Conservation (phyloP, 2,329 filamentous ascomycete species). For the Fusarium sarcochroum region DNA sequence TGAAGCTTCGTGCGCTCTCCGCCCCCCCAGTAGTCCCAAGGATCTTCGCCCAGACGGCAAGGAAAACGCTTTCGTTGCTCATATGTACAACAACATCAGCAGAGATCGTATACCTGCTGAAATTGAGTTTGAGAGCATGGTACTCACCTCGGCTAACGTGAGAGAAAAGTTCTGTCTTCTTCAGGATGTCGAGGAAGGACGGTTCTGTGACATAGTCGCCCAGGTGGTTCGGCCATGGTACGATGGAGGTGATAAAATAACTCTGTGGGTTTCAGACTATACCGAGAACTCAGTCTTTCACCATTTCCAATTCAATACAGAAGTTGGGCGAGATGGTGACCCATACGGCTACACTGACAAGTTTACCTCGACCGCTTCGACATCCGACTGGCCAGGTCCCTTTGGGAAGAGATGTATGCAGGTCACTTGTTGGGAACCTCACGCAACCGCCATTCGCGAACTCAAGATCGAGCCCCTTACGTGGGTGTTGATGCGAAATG, state of each 20-base stretch:
- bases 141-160: slow-evolving; percentile 58
- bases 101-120: slow-evolving; percentile 60
- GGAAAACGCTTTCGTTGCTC: slow-evolving; percentile 63
- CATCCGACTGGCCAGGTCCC: slow-evolving; percentile 77
- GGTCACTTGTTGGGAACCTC: slow-evolving; percentile 78
- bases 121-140: slow-evolving; percentile 59
- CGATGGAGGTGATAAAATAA: slow-evolving; percentile 61
- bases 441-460: slow-evolving; percentile 70
- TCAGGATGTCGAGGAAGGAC: slow-evolving; percentile 68
- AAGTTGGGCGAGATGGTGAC: slow-evolving; percentile 64
- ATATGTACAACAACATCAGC: slow-evolving; percentile 61
- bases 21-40: slow-evolving; percentile 36
- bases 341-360: slow-evolving; percentile 66
- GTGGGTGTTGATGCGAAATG: slow-evolving; percentile 78
- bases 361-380: slow-evolving; percentile 39
- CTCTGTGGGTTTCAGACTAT: slow-evolving; percentile 86
- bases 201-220: slow-evolving; percentile 78
- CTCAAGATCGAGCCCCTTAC: slow-evolving; percentile 67
- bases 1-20: slow-evolving; percentile 54
- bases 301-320: slow-evolving; percentile 57
- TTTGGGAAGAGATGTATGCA: slow-evolving; percentile 79
- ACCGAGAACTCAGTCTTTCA: slow-evolving; percentile 78
- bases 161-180: slow-evolving; percentile 75
- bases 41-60: slow-evolving; percentile 37
- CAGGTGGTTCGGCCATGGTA: slow-evolving; percentile 73